Evolutionary conservation across 1,284 basidiomycete genomes (phyloP).

Genomic region (Trametes versicolor): DNA sequence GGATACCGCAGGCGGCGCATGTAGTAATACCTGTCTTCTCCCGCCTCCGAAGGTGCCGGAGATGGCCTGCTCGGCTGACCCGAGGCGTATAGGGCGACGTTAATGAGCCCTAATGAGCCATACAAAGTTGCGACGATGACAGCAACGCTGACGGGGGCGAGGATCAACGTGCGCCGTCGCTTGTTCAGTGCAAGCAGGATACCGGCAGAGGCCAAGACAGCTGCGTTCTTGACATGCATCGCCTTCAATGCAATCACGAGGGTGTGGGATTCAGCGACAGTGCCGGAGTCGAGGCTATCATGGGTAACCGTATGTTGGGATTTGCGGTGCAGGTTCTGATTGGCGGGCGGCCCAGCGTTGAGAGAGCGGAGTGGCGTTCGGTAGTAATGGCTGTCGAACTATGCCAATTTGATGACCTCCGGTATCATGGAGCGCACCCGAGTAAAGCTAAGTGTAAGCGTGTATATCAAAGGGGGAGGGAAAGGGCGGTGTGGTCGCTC

Average conservation of each 20-base stretch:
- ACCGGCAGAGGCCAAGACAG: background rate
- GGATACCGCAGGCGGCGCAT: constrained; percentile 8
- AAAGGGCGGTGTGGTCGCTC: no score
- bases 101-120: constrained; percentile 6
- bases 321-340: constrained; percentile 5
- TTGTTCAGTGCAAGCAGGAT: background rate
- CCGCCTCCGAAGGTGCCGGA: constrained; percentile 11
- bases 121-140: background rate
- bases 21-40: background rate
- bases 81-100: background rate
- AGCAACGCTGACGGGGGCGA: constrained; percentile 6
- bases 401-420: background rate
- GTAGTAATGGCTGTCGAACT: background rate
- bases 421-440: background rate
- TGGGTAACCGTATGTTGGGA: background rate
- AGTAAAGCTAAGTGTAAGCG: background rate
- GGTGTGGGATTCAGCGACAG: background rate
- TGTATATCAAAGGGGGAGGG: no score
- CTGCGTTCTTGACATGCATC: constrained; percentile 5
- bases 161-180: background rate
- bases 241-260: background rate
- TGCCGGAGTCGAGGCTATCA: background rate
- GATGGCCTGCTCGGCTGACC: background rate
- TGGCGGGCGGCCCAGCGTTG: background rate
- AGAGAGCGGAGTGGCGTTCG: background rate